A percentile compares a stretch with the other conserved stretches of the same genome.
These are phyloP conservation scores for Amaranthus palmeri DNA, from an alignment of 148 eudicot genomes.

Conservation along the genomic window DNA sequence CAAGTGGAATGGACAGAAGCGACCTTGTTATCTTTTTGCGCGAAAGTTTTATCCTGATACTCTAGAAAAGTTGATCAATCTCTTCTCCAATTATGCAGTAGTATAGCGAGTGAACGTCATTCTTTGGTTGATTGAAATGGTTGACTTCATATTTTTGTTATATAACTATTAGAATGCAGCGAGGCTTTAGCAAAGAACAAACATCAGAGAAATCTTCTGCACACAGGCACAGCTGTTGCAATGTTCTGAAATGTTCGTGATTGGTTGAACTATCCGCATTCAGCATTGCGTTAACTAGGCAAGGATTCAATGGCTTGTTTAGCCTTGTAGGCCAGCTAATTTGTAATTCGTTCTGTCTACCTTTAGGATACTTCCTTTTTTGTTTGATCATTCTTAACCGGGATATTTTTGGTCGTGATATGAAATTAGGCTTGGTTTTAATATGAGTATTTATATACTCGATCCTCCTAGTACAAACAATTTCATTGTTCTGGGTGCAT, in stretches of 20 bases:
- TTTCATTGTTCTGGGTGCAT: neutral
- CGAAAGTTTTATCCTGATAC: slow-evolving; percentile 43
- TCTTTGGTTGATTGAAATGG: slow-evolving; percentile 28
- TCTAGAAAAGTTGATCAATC: slow-evolving; percentile 28
- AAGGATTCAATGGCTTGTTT: slow-evolving; percentile 9
- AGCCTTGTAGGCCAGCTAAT: slow-evolving; percentile 14
- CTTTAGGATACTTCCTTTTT: slow-evolving; percentile 7
- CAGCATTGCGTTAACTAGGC: slow-evolving; percentile 14
- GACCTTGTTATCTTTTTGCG: slow-evolving; percentile 44
- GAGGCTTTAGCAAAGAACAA: neutral
- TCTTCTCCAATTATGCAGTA: slow-evolving; percentile 41
- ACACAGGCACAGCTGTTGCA: neutral
- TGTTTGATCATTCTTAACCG: neutral
- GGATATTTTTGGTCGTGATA: slow-evolving; percentile 14
- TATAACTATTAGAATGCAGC: slow-evolving; percentile 18
- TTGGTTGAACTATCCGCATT: slow-evolving; percentile 2
- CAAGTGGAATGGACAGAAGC: slow-evolving; percentile 44
- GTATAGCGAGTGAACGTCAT: slow-evolving; percentile 25
- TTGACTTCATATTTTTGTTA: slow-evolving; percentile 27
- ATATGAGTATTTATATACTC: neutral
- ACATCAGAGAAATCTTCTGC: slow-evolving; percentile 6
- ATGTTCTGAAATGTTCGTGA: neutral
- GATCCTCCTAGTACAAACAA: neutral
- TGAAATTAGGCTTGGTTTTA: slow-evolving; percentile 1
- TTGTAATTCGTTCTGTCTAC: slow-evolving; percentile 2